phyloP scores from a whole-genome alignment of 768 basidiomycete genomes.

The Mycena amicta region DNA sequence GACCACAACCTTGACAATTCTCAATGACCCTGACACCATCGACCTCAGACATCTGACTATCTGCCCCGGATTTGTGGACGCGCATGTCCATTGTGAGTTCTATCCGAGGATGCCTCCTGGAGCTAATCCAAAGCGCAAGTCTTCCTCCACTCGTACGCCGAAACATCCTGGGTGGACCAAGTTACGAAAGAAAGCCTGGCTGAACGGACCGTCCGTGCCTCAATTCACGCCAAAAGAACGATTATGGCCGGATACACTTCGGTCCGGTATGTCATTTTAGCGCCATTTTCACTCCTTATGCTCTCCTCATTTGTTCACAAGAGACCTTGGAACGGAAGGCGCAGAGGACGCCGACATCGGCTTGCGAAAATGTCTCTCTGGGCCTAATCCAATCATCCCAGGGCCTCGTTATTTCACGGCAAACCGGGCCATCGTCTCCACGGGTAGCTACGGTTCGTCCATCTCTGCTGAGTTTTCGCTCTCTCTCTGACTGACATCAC shows the following conservation, averaged over 20 bases:
- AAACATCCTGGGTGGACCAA: slow-evolving; percentile 65
- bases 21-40: slow-evolving; percentile 34
- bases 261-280: slow-evolving; percentile 44
- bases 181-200: slow-evolving; percentile 57
- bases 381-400: slow-evolving; percentile 49
- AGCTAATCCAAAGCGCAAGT: slow-evolving; percentile 34
- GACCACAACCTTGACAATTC: background rate
- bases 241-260: slow-evolving; percentile 66
- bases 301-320: slow-evolving; percentile 25
- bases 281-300: slow-evolving; percentile 9
- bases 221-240: slow-evolving; percentile 58
- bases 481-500: background rate
- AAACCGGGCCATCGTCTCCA: slow-evolving; percentile 59
- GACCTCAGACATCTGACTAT: slow-evolving; percentile 51
- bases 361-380: slow-evolving; percentile 57
- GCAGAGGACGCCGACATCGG: slow-evolving; percentile 63
- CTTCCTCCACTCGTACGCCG: slow-evolving; percentile 62
- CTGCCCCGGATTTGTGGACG: slow-evolving; percentile 60
- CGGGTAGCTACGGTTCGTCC: slow-evolving; percentile 69
- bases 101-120: background rate
- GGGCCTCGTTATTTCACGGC: slow-evolving; percentile 67
- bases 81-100: slow-evolving; percentile 57
- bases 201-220: slow-evolving; percentile 64
- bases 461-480: slow-evolving; percentile 7
- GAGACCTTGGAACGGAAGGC: slow-evolving; percentile 71